Percentiles rank a stretch among this genome's conserved stretches.
Conservation (phyloP, 257 asterid species). For the Solanum chiquidenum region DNA sequence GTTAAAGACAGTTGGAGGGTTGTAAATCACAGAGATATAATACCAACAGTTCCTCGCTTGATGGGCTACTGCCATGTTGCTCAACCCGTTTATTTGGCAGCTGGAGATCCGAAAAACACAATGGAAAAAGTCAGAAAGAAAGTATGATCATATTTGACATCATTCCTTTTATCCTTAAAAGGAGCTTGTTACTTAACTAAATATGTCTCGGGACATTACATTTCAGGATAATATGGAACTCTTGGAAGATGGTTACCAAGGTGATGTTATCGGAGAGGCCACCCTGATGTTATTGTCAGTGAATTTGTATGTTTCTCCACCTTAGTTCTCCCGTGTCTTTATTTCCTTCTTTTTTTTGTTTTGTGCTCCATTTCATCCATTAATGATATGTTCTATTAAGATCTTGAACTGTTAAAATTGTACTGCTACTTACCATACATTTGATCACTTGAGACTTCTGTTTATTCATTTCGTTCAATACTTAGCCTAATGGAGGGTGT, state of each 20-base stretch:
- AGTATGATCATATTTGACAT: neutral
- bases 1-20: slow-evolving; percentile 91
- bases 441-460: neutral
- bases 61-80: slow-evolving; percentile 99
- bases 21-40: slow-evolving; percentile 91
- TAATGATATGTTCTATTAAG: neutral
- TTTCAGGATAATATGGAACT: slow-evolving; percentile 64
- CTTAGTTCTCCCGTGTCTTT: neutral
- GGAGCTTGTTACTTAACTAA: neutral
- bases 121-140: neutral
- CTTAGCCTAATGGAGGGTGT: neutral
- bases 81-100: slow-evolving; percentile 79
- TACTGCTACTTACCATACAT: neutral
- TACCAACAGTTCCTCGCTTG: slow-evolving; percentile 95
- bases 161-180: neutral
- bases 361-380: neutral
- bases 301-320: slow-evolving; percentile 65
- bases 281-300: slow-evolving; percentile 80
- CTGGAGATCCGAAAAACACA: slow-evolving; percentile 39
- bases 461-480: neutral
- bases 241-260: slow-evolving; percentile 75
- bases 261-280: slow-evolving; percentile 86
- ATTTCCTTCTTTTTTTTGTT: neutral
- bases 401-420: neutral
- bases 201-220: neutral